These are phyloP conservation scores for Aspergillus saccharolyticus DNA, from an alignment of 495 filamentous ascomycete species.

Conservation along the genomic window DNA sequence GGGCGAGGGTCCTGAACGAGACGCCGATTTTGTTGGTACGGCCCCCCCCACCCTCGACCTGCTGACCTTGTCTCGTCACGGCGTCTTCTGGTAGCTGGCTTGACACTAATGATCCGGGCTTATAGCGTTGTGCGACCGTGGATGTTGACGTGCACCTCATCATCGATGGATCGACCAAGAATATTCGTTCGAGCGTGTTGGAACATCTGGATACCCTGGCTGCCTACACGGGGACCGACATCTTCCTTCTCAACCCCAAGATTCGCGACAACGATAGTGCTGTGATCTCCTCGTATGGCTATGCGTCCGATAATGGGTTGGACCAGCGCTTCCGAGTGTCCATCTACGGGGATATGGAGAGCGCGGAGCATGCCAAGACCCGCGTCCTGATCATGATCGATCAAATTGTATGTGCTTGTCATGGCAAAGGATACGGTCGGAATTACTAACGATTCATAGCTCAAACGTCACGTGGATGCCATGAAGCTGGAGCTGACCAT, in stretches of 20 bases:
- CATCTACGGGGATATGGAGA: constrained; percentile 94
- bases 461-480: constrained; percentile 77
- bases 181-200: constrained; percentile 65
- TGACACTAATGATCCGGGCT: constrained; percentile 7
- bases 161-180: constrained; percentile 62
- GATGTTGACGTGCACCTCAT: constrained; percentile 88
- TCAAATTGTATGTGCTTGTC: constrained; percentile 66
- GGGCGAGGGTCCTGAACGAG: constrained; percentile 78
- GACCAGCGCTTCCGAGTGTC: constrained; percentile 84
- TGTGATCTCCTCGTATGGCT: constrained; percentile 56
- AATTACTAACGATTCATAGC: constrained; percentile 49
- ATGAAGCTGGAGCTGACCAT: constrained; percentile 80
- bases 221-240: constrained; percentile 84
- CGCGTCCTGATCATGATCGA: constrained; percentile 95
- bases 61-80: constrained; percentile 3
- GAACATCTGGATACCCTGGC: constrained; percentile 80
- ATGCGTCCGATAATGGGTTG: constrained; percentile 57
- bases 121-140: constrained; percentile 81
- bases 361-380: constrained; percentile 94
- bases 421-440: not conserved
- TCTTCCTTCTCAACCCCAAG: constrained; percentile 88
- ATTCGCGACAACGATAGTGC: constrained; percentile 49
- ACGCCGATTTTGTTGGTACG: constrained; percentile 83
- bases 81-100: constrained; percentile 23
- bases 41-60: too few relatives aligned